A percentile compares a stretch with the other conserved stretches of the same genome.
phyloP scores from a whole-genome alignment of 2,329 filamentous ascomycete species.

The Hypoxylon sp. region DNA sequence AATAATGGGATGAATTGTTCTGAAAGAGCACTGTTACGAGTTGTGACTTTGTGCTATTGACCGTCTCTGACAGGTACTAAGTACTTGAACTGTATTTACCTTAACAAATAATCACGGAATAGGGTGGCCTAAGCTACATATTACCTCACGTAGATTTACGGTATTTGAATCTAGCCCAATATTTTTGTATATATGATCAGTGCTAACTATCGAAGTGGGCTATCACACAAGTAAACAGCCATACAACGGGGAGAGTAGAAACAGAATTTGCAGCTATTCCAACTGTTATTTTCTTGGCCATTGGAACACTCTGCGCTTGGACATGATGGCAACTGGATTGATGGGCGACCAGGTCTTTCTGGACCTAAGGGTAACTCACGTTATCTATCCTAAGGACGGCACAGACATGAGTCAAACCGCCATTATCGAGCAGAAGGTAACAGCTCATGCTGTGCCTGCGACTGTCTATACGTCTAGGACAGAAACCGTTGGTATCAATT shows the following conservation, averaged over 20 bases:
- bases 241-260: neutral
- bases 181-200: neutral
- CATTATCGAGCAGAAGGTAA: neutral
- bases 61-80: neutral
- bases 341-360: neutral
- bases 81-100: neutral
- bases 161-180: neutral
- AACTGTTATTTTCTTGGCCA: neutral
- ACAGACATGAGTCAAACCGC: neutral
- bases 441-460: neutral
- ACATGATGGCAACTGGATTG: neutral
- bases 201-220: neutral
- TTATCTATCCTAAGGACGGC: constrained; percentile 20
- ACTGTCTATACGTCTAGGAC: constrained; percentile 8
- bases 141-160: neutral
- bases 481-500: constrained; percentile 11
- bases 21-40: neutral
- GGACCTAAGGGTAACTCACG: neutral
- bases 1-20: neutral
- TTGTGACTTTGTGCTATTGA: neutral
- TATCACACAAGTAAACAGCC: neutral
- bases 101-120: neutral
- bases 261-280: neutral
- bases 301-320: neutral
- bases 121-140: neutral